Evolutionary conservation across 495 filamentous ascomycete genomes (phyloP).

Genomic region (Immersiella caudata): DNA sequence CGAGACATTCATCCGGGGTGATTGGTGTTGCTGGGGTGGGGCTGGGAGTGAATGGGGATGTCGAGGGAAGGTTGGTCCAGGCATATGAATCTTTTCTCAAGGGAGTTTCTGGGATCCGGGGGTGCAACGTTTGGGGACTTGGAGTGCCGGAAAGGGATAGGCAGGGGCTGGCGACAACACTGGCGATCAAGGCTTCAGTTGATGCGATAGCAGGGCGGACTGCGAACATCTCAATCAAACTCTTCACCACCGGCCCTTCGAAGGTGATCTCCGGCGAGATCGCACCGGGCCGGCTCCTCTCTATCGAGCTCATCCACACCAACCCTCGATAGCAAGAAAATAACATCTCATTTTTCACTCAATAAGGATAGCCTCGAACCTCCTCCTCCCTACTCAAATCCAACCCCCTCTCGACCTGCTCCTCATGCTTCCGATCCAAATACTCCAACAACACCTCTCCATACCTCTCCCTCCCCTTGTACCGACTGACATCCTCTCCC

Average conservation of each 20-base stretch:
- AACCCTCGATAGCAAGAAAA: background rate
- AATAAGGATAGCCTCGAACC: slow-evolving; percentile 41
- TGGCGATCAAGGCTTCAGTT: no score
- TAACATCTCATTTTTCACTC: slow-evolving; percentile 35
- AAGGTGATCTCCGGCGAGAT: background rate
- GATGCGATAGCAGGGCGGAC: background rate
- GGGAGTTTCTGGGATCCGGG: background rate
- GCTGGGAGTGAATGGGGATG: slow-evolving; percentile 44
- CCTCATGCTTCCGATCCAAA: slow-evolving; percentile 75
- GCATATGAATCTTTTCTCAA: slow-evolving; percentile 53
- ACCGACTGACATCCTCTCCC: slow-evolving; percentile 80
- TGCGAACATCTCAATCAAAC: background rate
- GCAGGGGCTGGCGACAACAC: background rate
- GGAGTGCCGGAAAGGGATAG: background rate
- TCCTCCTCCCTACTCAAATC: slow-evolving; percentile 64
- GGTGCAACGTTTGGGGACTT: background rate
- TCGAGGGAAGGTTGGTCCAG: slow-evolving; percentile 51
- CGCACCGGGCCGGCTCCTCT: background rate
- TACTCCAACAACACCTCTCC: slow-evolving; percentile 79
- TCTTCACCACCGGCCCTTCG: background rate
- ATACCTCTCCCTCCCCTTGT: slow-evolving; percentile 84
- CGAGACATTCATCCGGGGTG: slow-evolving; percentile 47
- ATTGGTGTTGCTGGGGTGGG: slow-evolving; percentile 48
- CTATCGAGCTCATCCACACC: background rate
- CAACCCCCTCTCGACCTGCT: slow-evolving; percentile 70